Evolutionary conservation across 805 yeast species (phyloP), one percentile per base, ranked within the genome.

Genomic region (Candida ipomoeae): DNA sequence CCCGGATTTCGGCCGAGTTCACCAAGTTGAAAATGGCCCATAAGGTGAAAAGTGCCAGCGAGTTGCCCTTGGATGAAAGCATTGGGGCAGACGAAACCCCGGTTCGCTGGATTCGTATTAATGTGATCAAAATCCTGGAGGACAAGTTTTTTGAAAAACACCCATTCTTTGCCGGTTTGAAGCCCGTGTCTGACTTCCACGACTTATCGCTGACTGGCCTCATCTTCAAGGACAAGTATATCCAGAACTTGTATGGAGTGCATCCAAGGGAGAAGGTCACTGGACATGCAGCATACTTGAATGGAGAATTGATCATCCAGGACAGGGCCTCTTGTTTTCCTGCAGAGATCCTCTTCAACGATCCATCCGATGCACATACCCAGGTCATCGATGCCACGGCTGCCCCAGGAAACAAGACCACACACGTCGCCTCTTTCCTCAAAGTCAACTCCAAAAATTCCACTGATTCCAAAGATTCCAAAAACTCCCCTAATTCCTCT

Each of bases 281-380:
- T 20, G 66, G 80, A 2, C 78, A 85, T n/a, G 79, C 79, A 26
- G 79, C 86, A 0, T 94, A 94, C 65, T 71, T 79, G 48, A 70
- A 73, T 11, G 99, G 99, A 0, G 77, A 84, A 48, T 72, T 92
- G 14, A 91, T 94, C 48, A 88, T 94, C 53, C 99, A 94, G 68
- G 99, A 94, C 64, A 74, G 99, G 46, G 97, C 98, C 0, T 90
- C 97, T 1, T 94, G 99, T 65, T 90, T 94, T 63, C 99, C 99
- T 0, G 97, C 95, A 0, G 82, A 81, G 53, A 90, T 94, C 26
- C 68, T 94, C 44, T 74, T 80, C 54, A 52, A 58, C 37, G 70
- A 68, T 48, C 88, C 92, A 0, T 49, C 64, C 0, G 73, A 80
- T 3, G 46, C 48, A 2, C 85, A 84, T 41, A 84, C 79, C 51